These are phyloP conservation scores for Cordyceps farinosa DNA, from an alignment of 2,329 filamentous ascomycete species.

Conservation along the genomic window DNA sequence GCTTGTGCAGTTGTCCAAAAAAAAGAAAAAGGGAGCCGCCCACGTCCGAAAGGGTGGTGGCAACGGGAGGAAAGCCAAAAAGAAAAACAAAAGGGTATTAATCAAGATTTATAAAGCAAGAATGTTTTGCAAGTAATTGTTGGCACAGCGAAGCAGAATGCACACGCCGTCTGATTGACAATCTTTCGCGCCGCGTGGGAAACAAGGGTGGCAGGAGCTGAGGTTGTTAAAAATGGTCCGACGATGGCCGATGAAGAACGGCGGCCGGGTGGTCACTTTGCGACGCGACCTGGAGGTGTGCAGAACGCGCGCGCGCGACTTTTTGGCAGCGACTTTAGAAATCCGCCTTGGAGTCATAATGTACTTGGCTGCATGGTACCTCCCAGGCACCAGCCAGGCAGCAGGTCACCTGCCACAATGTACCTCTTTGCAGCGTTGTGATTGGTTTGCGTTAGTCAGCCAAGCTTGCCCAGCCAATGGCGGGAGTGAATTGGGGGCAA, in stretches of 20 bases:
- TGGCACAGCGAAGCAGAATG: conserved; percentile 9
- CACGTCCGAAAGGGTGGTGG: neutral
- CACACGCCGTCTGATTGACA: conserved; percentile 2
- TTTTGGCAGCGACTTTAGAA: conserved; percentile 18
- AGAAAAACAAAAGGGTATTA: neutral
- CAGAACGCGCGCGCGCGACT: conserved; percentile 24
- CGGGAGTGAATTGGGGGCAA: conserved; percentile 24
- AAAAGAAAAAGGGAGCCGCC: neutral
- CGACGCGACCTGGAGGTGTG: conserved; percentile 26
- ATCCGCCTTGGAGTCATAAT: neutral
- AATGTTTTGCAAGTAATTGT: neutral
- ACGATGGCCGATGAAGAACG: conserved; percentile 8
- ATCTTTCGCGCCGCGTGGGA: neutral
- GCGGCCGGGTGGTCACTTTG: conserved; percentile 17
- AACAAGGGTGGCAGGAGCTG: neutral
- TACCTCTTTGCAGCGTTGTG: conserved; percentile 20
- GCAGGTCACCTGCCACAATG: conserved; percentile 27
- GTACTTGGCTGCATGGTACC: conserved; percentile 22
- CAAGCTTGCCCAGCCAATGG: conserved; percentile 27
- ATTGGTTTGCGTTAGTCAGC: conserved; percentile 32
- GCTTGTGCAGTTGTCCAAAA: conserved; percentile 2
- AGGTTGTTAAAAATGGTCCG: neutral
- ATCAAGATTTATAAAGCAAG: neutral
- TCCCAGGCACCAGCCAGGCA: conserved; percentile 28
- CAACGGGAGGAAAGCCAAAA: neutral